These are phyloP conservation scores for Ruellia speciosa DNA, from an alignment of 305 asterid species.

Conservation along the genomic window DNA sequence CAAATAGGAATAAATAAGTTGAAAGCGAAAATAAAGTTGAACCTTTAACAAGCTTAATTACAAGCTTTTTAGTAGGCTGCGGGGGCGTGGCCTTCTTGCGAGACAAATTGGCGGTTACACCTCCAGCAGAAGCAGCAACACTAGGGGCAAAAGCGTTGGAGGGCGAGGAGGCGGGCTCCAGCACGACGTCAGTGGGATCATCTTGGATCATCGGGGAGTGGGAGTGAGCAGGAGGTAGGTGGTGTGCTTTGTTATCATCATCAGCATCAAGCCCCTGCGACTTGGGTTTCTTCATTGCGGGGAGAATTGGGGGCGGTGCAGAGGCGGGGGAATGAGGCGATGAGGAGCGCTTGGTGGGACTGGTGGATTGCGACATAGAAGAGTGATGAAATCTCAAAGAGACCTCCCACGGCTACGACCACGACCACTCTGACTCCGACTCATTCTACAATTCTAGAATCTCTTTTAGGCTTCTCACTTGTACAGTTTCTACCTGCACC, in stretches of 20 bases:
- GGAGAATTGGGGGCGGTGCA: constrained; percentile 20
- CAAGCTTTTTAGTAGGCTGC: constrained; percentile 60
- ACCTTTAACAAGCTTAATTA: constrained; percentile 65
- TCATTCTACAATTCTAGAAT: too few species aligned
- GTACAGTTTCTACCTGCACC: too few species aligned
- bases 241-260: constrained; percentile 33
- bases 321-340: constrained; percentile 24
- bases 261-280: constrained; percentile 37
- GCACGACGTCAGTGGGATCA: constrained; percentile 34
- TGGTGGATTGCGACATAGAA: constrained; percentile 58
- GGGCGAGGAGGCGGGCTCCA: constrained; percentile 36
- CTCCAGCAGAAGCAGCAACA: constrained; percentile 34
- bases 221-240: constrained; percentile 28
- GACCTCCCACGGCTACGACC: too few species aligned
- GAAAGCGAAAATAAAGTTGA: neutral
- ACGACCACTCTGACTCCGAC: too few species aligned
- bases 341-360: constrained; percentile 45
- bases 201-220: constrained; percentile 42
- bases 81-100: constrained; percentile 67
- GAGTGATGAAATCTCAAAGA: constrained; percentile 18
- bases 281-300: constrained; percentile 64
- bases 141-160: constrained; percentile 32
- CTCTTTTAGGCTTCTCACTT: too few species aligned
- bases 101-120: constrained; percentile 49
- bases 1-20: neutral